phyloP scores from a whole-genome alignment of 2,329 filamentous ascomycete species.

The Cladosporium halotolerans region DNA sequence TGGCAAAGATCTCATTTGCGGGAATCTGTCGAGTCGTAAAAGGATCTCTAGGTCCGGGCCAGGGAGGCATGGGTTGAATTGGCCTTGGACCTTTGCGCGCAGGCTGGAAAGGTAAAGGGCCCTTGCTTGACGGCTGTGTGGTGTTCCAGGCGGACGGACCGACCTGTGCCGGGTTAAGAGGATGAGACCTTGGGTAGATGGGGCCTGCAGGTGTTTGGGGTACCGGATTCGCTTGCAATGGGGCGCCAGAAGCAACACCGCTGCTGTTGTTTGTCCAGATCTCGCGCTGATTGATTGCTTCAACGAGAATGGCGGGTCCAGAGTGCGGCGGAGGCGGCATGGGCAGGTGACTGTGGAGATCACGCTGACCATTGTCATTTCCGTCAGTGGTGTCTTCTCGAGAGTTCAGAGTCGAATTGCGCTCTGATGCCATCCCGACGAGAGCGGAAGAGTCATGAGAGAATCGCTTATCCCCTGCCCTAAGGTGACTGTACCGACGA shows the following conservation, averaged over 20 bases:
- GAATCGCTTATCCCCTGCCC: neutral
- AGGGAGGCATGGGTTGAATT: too few relatives aligned
- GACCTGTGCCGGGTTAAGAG: neutral
- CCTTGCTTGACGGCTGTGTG: conserved; percentile 8
- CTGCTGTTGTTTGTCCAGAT: neutral
- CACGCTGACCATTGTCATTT: neutral
- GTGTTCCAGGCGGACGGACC: conserved; percentile 6
- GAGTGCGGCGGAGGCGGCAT: neutral
- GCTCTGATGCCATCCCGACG: too few relatives aligned
- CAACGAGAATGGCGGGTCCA: neutral
- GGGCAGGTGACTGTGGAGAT: neutral
- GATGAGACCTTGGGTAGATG: neutral
- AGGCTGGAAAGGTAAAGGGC: conserved; percentile 7
- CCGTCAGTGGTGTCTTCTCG: neutral
- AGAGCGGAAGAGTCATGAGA: too few relatives aligned
- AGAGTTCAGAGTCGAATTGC: too few relatives aligned
- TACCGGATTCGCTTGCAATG: neutral
- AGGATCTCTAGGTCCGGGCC: too few relatives aligned
- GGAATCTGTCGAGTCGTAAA: too few relatives aligned
- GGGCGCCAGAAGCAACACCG: too few relatives aligned
- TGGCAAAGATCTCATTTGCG: too few relatives aligned
- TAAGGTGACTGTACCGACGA: neutral
- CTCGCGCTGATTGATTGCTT: too few relatives aligned
- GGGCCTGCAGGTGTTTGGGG: conserved; percentile 1
- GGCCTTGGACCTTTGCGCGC: neutral